phyloP scores from a whole-genome alignment of 2,329 filamentous ascomycete species.

The Atkinsonella hypoxylon region DNA sequence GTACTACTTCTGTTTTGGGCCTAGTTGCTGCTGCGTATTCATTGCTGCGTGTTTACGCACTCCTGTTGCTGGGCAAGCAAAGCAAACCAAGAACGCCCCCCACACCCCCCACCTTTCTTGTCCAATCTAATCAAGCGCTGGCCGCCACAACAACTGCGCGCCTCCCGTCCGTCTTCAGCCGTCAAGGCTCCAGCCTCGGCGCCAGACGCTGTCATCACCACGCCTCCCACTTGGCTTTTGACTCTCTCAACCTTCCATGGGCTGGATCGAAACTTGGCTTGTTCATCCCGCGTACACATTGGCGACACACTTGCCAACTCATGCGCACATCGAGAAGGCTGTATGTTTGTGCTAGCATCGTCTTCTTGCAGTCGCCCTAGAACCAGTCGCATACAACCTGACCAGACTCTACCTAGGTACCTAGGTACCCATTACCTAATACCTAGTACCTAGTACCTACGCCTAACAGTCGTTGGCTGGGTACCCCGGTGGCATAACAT shows the following conservation, averaged over 20 bases:
- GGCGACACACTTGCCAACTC: background rate
- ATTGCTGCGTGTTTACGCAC: no score
- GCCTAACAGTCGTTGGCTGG: slow-evolving; percentile 3
- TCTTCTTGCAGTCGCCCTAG: no score
- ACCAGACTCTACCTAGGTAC: no score
- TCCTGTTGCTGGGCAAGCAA: no score
- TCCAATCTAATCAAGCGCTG: slow-evolving; percentile 12
- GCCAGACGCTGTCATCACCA: background rate
- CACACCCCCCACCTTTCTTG: background rate
- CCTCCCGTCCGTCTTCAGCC: background rate
- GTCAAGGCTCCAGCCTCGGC: background rate
- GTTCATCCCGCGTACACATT: background rate
- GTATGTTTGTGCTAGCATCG: no score
- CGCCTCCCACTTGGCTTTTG: background rate
- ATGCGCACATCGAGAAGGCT: background rate
- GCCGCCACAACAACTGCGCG: slow-evolving; percentile 9
- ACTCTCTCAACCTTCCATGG: background rate
- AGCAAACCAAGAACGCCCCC: background rate
- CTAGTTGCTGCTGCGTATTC: no score
- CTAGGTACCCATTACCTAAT: no score
- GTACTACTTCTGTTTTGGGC: no score
- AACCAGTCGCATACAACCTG: no score
- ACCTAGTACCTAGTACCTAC: no score
- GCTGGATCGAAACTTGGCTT: background rate
- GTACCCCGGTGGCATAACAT: slow-evolving; percentile 3